These are phyloP conservation scores for Pythium aquatile DNA, from an alignment of 352 stramenopile species.

Conservation along the genomic window DNA sequence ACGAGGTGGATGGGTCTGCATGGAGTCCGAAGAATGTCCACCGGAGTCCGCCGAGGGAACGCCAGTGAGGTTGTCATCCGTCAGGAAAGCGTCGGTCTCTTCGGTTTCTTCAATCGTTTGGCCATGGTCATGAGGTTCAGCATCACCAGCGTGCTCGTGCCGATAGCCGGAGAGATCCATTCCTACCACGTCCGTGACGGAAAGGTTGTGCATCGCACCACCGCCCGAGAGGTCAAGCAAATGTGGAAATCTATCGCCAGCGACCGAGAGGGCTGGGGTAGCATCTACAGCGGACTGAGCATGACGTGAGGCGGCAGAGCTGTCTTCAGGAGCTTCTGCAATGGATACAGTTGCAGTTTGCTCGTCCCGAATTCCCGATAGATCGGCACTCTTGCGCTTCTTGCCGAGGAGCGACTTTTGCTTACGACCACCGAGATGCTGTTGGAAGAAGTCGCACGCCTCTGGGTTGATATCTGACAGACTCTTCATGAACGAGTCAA, in stretches of 20 bases:
- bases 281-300: neutral
- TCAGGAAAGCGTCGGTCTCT: constrained; percentile 20
- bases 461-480: constrained; percentile 54
- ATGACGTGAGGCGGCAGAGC: neutral
- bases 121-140: neutral
- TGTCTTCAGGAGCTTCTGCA: neutral
- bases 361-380: neutral
- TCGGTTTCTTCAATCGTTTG: neutral
- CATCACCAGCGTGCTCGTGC: neutral
- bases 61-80: constrained; percentile 15
- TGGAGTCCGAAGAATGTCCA: neutral
- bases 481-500: constrained; percentile 69
- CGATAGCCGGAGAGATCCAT: constrained; percentile 11
- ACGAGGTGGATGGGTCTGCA: neutral
- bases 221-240: constrained; percentile 7
- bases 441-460: constrained; percentile 72
- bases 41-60: constrained; percentile 8
- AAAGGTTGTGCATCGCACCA: neutral
- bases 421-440: constrained; percentile 63
- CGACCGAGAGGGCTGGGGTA: neutral
- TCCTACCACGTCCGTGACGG: neutral
- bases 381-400: constrained; percentile 22
- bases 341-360: neutral
- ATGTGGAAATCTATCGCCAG: neutral
- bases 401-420: constrained; percentile 38